Conservation (phyloP, 495 filamentous ascomycete species). For the Podospora didyma region DNA sequence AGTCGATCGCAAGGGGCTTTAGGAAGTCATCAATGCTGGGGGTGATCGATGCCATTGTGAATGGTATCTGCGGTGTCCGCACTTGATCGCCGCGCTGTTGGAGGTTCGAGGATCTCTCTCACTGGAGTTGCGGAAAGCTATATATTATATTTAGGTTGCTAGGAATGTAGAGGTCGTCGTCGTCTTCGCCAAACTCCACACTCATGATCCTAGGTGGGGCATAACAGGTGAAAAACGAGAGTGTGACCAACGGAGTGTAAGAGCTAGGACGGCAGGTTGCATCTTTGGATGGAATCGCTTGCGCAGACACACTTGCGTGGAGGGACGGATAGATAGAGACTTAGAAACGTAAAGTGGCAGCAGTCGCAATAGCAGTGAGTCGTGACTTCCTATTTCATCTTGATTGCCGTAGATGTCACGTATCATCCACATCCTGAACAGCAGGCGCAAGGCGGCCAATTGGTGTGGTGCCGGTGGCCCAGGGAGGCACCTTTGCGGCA, state of each 20-base stretch:
- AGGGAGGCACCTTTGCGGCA: neutral
- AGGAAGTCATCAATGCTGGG: constrained; percentile 39
- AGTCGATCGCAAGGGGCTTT: constrained; percentile 39
- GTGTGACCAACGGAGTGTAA: too few species aligned
- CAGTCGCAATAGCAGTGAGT: neutral
- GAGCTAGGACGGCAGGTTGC: too few species aligned
- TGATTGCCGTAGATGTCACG: neutral
- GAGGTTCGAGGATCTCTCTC: too few species aligned
- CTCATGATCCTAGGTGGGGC: neutral
- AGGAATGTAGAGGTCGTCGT: neutral
- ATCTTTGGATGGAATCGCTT: too few species aligned
- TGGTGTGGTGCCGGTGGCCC: too few species aligned
- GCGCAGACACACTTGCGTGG: too few species aligned
- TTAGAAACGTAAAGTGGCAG: neutral
- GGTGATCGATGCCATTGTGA: neutral
- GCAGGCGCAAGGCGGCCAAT: too few species aligned
- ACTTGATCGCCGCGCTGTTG: too few species aligned
- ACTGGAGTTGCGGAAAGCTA: too few species aligned
- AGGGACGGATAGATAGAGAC: too few species aligned
- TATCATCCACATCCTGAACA: neutral
- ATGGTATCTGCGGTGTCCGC: too few species aligned
- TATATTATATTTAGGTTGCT: neutral
- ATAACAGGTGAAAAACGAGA: neutral
- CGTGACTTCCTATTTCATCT: neutral
- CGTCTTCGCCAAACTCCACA: neutral